Conservation (phyloP, 2,329 filamentous ascomycete genomes). For the Aspergillus udagawae region DNA sequence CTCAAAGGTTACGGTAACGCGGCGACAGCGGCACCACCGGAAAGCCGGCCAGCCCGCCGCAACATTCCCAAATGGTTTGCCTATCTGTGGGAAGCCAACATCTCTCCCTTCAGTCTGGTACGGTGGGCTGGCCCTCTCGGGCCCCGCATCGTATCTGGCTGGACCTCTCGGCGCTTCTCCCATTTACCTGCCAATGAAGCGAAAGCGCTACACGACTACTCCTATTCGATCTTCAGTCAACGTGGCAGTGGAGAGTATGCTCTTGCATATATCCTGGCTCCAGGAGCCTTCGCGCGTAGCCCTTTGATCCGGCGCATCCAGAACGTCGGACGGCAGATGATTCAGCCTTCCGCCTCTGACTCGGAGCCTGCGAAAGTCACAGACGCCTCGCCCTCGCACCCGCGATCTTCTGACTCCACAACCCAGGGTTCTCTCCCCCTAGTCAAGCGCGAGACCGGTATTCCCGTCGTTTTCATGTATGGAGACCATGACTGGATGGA, state of each 20-base stretch:
- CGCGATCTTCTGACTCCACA: constrained; percentile 9
- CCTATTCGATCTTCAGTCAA: constrained; percentile 90
- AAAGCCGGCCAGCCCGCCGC: constrained; percentile 47
- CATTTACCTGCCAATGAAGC: constrained; percentile 78
- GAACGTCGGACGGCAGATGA: constrained; percentile 71
- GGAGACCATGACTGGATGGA: constrained; percentile 99
- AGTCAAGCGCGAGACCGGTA: constrained; percentile 55
- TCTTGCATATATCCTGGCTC: constrained; percentile 85
- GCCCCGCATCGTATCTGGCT: constrained; percentile 86
- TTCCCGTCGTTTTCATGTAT: constrained; percentile 90
- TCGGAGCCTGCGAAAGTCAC: constrained; percentile 8
- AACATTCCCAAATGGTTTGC: constrained; percentile 80
- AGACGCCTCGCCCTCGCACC: constrained; percentile 10
- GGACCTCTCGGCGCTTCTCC: constrained; percentile 89
- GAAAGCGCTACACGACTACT: constrained; percentile 83
- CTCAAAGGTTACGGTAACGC: constrained; percentile 30
- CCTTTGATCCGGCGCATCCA: constrained; percentile 86
- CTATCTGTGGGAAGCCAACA: constrained; percentile 95
- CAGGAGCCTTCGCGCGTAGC: constrained; percentile 83
- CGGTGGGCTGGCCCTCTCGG: constrained; percentile 85
- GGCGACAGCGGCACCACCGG: constrained; percentile 20
- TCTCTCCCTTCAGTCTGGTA: constrained; percentile 89
- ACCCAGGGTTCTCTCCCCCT: constrained; percentile 19
- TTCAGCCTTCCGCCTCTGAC: constrained; percentile 25
- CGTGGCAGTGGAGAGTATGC: constrained; percentile 92